These are phyloP conservation scores for Umbelopsis ramanniana DNA, from an alignment of 192 early-diverging fungal species.

Conservation along the genomic window DNA sequence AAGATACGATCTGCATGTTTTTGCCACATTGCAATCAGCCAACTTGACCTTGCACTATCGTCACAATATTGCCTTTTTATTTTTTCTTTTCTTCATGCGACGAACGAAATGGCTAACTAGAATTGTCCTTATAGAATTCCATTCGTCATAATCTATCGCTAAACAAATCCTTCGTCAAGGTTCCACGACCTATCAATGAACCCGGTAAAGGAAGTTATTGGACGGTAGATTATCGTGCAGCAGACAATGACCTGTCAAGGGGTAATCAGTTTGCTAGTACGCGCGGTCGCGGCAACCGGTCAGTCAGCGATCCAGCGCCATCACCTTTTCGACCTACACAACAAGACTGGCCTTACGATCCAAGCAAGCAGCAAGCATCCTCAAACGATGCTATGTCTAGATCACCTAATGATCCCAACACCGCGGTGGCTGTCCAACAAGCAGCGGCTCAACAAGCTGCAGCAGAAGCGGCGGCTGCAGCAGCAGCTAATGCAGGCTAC, in stretches of 20 bases:
- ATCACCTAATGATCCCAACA: conserved; percentile 13
- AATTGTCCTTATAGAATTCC: conserved; percentile 67
- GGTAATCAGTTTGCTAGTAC: conserved; percentile 10
- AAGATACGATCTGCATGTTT: neutral
- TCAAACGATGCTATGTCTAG: neutral
- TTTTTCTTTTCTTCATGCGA: too few species aligned
- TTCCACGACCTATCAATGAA: conserved; percentile 78
- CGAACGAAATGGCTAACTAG: neutral
- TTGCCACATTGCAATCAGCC: neutral
- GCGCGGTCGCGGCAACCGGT: conserved; percentile 37
- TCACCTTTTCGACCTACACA: conserved; percentile 18
- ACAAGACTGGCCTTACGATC: conserved; percentile 17
- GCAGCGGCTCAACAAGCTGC: conserved; percentile 3
- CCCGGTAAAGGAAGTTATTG: conserved; percentile 87
- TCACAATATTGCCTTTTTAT: too few species aligned
- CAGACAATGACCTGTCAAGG: conserved; percentile 31
- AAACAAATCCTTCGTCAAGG: conserved; percentile 78
- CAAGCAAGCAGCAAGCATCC: neutral
- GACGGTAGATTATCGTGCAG: conserved; percentile 67
- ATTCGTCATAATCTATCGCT: conserved; percentile 85
- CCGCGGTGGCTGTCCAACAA: neutral
- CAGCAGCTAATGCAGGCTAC: conserved; percentile 6
- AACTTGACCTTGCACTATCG: too few species aligned
- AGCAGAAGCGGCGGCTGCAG: conserved; percentile 3
- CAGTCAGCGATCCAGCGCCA: conserved; percentile 40